A percentile compares a stretch with the other conserved stretches of the same genome.
phyloP scores from a whole-genome alignment of 148 eudicot genomes.

The Fallopia convolvulus region DNA sequence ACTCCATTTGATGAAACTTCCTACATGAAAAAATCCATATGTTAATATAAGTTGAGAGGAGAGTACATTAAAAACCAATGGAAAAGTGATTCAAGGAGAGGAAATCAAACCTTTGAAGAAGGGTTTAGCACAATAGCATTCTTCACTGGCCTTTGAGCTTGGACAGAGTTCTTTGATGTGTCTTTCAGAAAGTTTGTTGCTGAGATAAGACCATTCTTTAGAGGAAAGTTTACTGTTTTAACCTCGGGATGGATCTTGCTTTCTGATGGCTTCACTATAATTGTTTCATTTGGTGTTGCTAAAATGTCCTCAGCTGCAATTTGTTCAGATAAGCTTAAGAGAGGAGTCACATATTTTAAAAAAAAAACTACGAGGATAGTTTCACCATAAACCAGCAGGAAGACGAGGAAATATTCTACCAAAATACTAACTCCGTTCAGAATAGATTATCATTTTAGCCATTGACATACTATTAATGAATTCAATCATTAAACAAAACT shows the following conservation, averaged over 20 bases:
- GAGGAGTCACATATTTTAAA: neutral
- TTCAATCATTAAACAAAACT: too few relatives aligned
- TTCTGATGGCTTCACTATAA: constrained; percentile 12
- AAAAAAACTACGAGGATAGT: neutral
- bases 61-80: neutral
- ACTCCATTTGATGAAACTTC: neutral
- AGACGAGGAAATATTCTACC: neutral
- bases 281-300: constrained; percentile 15
- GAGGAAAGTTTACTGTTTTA: neutral
- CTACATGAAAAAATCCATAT: neutral
- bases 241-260: neutral
- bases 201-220: neutral
- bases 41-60: neutral
- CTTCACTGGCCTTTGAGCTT: neutral
- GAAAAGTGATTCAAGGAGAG: neutral
- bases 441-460: too few relatives aligned
- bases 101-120: neutral
- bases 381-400: neutral
- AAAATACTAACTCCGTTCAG: neutral
- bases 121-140: neutral
- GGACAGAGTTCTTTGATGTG: neutral
- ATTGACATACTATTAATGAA: too few relatives aligned
- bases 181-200: constrained; percentile 21
- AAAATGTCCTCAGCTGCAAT: constrained; percentile 32
- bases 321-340: neutral